Conservation (phyloP, 2,329 filamentous ascomycete genomes). For the Stachybotrys elegans region DNA sequence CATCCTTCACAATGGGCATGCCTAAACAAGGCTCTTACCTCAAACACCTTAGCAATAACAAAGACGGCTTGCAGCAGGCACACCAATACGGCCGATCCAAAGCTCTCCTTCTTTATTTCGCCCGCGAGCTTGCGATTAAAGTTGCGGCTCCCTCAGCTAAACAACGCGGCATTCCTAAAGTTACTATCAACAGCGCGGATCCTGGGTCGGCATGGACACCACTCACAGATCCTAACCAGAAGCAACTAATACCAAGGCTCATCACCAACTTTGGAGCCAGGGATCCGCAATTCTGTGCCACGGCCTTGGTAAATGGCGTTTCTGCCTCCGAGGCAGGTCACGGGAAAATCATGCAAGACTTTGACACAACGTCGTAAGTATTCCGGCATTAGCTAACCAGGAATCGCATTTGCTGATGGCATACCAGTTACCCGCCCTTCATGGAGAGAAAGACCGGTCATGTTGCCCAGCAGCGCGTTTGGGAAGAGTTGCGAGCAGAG, state of each 20-base stretch:
- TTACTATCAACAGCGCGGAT: constrained; percentile 33
- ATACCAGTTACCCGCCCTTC: constrained; percentile 27
- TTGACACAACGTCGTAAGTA: constrained; percentile 27
- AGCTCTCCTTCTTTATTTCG: constrained; percentile 24
- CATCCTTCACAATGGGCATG: constrained; percentile 29
- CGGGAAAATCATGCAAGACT: constrained; percentile 33
- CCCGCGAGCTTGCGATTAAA: constrained; percentile 27
- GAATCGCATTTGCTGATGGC: constrained; percentile 1
- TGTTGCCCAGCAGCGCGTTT: neutral
- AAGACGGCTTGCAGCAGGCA: constrained; percentile 28
- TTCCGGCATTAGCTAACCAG: neutral
- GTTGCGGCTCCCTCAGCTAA: constrained; percentile 13
- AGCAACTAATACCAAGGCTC: neutral
- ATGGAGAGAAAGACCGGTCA: constrained; percentile 18
- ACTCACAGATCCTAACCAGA: constrained; percentile 21
- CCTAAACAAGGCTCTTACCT: constrained; percentile 27
- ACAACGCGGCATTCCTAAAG: constrained; percentile 15
- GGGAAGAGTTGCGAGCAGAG: neutral
- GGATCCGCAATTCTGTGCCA: constrained; percentile 29
- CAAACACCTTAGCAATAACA: constrained; percentile 28
- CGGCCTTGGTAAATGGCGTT: constrained; percentile 30
- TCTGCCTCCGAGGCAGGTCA: constrained; percentile 23
- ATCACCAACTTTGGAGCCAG: constrained; percentile 19
- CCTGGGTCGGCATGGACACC: constrained; percentile 32
- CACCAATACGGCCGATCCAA: constrained; percentile 34